phyloP scores from a whole-genome alignment of 1,284 basidiomycete genomes.

The Leccinum cinnamomeum region DNA sequence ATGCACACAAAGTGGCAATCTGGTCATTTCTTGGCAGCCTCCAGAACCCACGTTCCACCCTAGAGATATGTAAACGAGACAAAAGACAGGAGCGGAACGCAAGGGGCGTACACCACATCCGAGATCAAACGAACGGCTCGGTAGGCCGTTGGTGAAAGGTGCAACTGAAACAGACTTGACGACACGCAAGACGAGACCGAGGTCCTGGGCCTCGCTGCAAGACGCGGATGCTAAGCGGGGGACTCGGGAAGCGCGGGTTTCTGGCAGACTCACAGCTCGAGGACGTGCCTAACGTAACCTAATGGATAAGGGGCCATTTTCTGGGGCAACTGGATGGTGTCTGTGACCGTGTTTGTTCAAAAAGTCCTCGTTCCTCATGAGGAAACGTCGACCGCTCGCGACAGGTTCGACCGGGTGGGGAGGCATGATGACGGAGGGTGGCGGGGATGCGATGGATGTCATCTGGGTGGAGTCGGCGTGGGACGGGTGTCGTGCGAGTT shows the following conservation, averaged over 20 bases:
- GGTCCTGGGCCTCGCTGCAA: conserved; percentile 57
- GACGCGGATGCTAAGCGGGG: conserved; percentile 8
- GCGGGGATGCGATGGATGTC: conserved; percentile 12
- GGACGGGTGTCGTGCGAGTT: conserved; percentile 1
- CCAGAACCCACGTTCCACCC: conserved; percentile 70
- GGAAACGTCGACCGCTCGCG: conserved; percentile 22
- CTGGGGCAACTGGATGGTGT: conserved; percentile 64
- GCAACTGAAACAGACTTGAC: conserved; percentile 55
- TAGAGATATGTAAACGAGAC: conserved; percentile 29
- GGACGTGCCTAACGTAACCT: conserved; percentile 60
- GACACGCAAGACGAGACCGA: conserved; percentile 49
- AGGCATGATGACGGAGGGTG: conserved; percentile 18
- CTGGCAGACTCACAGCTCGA: conserved; percentile 58
- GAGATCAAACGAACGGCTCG: conserved; percentile 58
- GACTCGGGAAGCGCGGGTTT: neutral
- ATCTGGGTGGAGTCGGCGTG: conserved; percentile 7
- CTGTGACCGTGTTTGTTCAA: conserved; percentile 56
- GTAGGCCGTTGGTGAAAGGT: conserved; percentile 47
- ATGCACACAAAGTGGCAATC: conserved; percentile 60
- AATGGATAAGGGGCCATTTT: conserved; percentile 70
- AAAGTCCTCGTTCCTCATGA: conserved; percentile 53
- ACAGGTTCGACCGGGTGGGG: conserved; percentile 18
- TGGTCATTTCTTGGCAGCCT: conserved; percentile 71
- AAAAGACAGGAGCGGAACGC: neutral
- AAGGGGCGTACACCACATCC: conserved; percentile 62